Percentiles rank a stretch among this genome's conserved stretches.
Conservation (phyloP, 1,284 basidiomycete genomes). For the Exobasidium cylindrosporum region DNA sequence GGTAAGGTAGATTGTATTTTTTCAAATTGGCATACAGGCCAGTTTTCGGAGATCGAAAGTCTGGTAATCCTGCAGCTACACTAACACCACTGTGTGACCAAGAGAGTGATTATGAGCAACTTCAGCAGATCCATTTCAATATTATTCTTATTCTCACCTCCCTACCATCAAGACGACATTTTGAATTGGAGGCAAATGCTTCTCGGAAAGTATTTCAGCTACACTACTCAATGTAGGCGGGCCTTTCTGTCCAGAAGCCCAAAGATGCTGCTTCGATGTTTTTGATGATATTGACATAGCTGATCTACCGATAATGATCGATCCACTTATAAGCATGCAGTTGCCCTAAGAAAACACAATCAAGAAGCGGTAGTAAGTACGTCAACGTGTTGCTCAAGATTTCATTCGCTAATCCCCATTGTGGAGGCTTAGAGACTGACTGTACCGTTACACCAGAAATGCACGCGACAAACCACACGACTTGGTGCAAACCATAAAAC, state of each 20-base stretch:
- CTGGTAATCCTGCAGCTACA: slow-evolving; percentile 59
- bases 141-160: too few species aligned
- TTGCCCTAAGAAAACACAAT: too few species aligned
- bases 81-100: not conserved
- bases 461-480: too few species aligned
- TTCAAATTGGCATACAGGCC: slow-evolving; percentile 62
- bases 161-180: slow-evolving; percentile 60
- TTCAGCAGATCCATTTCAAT: too few species aligned
- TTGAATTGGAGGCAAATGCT: slow-evolving; percentile 37
- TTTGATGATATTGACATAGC: not conserved
- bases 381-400: too few species aligned
- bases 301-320: not conserved
- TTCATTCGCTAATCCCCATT: too few species aligned
- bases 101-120: too few species aligned
- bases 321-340: too few species aligned
- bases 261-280: not conserved
- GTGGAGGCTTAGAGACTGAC: too few species aligned
- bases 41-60: slow-evolving; percentile 59
- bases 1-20: slow-evolving; percentile 60
- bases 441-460: too few species aligned
- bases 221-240: slow-evolving; percentile 12
- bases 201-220: slow-evolving; percentile 1
- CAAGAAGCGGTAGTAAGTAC: too few species aligned
- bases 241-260: not conserved
- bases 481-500: too few species aligned